Percentiles rank a stretch among this genome's conserved stretches.
Evolutionary conservation across 495 filamentous ascomycete genomes (phyloP).

Genomic region (Hypoxylon lienhwacheense): DNA sequence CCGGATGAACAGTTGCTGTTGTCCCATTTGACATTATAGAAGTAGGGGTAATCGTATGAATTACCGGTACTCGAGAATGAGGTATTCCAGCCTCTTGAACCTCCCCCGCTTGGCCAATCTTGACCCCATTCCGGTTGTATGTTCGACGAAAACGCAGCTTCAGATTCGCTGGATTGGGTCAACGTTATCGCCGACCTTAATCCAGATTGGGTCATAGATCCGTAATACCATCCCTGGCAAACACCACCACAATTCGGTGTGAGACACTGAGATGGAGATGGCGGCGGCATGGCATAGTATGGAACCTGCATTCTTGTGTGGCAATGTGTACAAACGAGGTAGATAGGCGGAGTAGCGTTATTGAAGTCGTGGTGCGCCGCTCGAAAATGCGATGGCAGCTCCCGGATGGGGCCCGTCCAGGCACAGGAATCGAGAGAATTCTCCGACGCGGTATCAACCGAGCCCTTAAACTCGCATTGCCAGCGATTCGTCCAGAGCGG

Average conservation of each 20-base stretch:
- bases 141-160: slow-evolving; percentile 19
- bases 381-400: slow-evolving; percentile 26
- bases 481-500: slow-evolving; percentile 23
- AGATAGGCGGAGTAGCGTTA: not conserved
- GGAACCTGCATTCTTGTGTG: slow-evolving; percentile 1
- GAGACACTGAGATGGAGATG: slow-evolving; percentile 3
- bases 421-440: slow-evolving; percentile 21
- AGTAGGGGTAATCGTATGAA: slow-evolving; percentile 2
- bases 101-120: slow-evolving; percentile 13
- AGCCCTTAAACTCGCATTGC: slow-evolving; percentile 30
- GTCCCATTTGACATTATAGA: slow-evolving; percentile 19
- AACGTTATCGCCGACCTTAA: slow-evolving; percentile 3
- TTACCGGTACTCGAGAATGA: not conserved
- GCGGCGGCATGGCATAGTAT: not conserved
- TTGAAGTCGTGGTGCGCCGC: slow-evolving; percentile 24
- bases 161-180: slow-evolving; percentile 22
- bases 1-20: slow-evolving; percentile 9
- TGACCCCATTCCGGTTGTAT: slow-evolving; percentile 8
- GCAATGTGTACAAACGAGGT: slow-evolving; percentile 25
- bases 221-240: slow-evolving; percentile 26
- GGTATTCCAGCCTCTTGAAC: not conserved
- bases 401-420: slow-evolving; percentile 28
- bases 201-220: slow-evolving; percentile 19
- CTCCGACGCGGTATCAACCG: slow-evolving; percentile 17
- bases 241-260: slow-evolving; percentile 8